Evolutionary conservation across 2,329 filamentous ascomycete species (phyloP), one percentile per base, ranked within the genome.

Genomic region (Xylaria sp.): DNA sequence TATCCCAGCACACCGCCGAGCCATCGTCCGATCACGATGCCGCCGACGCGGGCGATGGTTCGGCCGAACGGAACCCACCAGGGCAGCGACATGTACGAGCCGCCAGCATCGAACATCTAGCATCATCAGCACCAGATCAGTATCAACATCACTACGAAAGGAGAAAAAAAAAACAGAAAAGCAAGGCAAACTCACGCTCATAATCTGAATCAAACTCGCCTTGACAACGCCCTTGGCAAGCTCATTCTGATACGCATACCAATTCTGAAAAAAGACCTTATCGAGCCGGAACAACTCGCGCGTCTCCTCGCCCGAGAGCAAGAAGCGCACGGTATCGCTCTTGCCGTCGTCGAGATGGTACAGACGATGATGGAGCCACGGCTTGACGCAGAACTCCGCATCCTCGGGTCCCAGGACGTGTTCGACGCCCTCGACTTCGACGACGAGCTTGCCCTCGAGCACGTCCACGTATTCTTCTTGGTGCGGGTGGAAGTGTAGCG

Each of bases 1-100:
- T 75, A 75, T 3, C 73, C 74, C 13, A 75, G 62, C 49, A 75
- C 44, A 2, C 70, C 69, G 1, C 74, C 74, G 23, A 75, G 55
- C 70, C 72, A 75, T 35, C 73, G 64, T 4, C 73, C 73, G 6
- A 75, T 16, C 3, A 71, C 57, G 4, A 76, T 62, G 11, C 68
- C 65, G 3, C 62, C 57, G 55, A 63, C 67, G 46, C 68, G 67
- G 1, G 68, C 67, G 19, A 73, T 57, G 37, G 62, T 63, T 2
- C 61, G 55, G n/a, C 69, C 57, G 52, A 72, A 72, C 3, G 74
- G 73, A 6, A 75, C 55, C 71, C 71, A 74, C 37, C 51, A 55
- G 1, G 74, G 73, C 8, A 65, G 59, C 1, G 58, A 35, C 9
- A 55, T 44, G 30, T 66, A 60, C n/a, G 52, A 42, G 46, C 64